These are phyloP conservation scores for Alternaria atra DNA, from an alignment of 2,329 filamentous ascomycete species.

Conservation along the genomic window DNA sequence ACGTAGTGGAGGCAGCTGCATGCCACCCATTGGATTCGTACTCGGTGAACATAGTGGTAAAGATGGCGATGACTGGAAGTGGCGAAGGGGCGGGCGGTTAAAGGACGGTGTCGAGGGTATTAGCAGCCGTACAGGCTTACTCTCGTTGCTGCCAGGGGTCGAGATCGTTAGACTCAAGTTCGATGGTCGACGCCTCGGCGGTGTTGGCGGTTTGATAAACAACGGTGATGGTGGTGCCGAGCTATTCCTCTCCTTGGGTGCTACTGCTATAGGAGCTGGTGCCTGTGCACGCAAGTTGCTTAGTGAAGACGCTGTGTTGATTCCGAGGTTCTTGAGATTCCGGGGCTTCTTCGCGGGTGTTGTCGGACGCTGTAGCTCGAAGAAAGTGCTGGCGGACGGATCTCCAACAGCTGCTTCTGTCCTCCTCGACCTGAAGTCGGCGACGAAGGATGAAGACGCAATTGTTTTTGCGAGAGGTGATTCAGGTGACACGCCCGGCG, in stretches of 20 bases:
- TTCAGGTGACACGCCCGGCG: conserved; percentile 88
- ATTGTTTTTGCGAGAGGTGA: conserved; percentile 81
- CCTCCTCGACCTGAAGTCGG: conserved; percentile 58
- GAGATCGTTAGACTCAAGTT: conserved; percentile 77
- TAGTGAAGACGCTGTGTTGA: conserved; percentile 68
- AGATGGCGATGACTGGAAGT: conserved; percentile 70
- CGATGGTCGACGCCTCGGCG: conserved; percentile 74
- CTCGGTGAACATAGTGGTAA: conserved; percentile 64
- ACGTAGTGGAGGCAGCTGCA: conserved; percentile 58
- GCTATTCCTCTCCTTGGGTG: conserved; percentile 56
- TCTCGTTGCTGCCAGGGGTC: conserved; percentile 68
- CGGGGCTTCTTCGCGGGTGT: conserved; percentile 73
- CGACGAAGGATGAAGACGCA: conserved; percentile 72
- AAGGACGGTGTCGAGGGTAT: conserved; percentile 67
- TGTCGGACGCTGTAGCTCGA: conserved; percentile 58
- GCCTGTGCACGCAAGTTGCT: conserved; percentile 56
- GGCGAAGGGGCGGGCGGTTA: conserved; percentile 62
- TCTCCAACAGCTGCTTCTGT: conserved; percentile 54
- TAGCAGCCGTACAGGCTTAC: conserved; percentile 63
- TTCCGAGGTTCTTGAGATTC: conserved; percentile 85
- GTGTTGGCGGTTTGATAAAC: conserved; percentile 82
- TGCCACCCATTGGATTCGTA: conserved; percentile 59
- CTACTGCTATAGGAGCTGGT: conserved; percentile 62
- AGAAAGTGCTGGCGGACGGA: conserved; percentile 60
- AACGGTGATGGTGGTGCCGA: conserved; percentile 76